phyloP scores from a whole-genome alignment of 2,329 filamentous ascomycete genomes.

The Talaromyces pinophilus region DNA sequence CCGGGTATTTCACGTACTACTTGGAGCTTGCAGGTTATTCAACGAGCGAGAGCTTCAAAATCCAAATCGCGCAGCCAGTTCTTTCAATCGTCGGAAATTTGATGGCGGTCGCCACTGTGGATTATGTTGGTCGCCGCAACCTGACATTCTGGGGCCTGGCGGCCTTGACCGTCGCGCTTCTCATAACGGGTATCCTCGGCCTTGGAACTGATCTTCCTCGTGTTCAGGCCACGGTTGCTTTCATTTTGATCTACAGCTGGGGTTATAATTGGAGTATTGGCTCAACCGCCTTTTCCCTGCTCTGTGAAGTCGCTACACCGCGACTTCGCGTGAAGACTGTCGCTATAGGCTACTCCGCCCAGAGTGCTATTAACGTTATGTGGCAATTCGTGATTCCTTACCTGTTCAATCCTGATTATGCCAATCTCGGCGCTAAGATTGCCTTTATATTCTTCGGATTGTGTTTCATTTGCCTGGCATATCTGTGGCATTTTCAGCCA shows the following conservation, averaged over 20 bases:
- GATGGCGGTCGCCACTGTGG: constrained; percentile 24
- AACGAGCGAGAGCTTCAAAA: constrained; percentile 37
- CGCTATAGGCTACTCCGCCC: constrained; percentile 39
- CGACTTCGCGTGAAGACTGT: constrained; percentile 46
- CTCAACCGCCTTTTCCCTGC: constrained; percentile 43
- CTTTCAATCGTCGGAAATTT: constrained; percentile 45
- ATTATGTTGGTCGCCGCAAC: constrained; percentile 31
- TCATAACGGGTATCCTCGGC: constrained; percentile 37
- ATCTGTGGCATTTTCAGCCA: background rate
- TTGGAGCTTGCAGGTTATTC: constrained; percentile 45
- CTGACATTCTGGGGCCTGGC: constrained; percentile 41
- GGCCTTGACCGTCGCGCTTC: constrained; percentile 34
- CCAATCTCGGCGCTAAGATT: constrained; percentile 45
- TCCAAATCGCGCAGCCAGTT: constrained; percentile 46
- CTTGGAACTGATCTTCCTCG: background rate
- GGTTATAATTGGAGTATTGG: constrained; percentile 36
- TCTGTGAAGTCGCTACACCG: constrained; percentile 40
- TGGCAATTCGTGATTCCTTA: constrained; percentile 44
- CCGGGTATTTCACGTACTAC: constrained; percentile 48
- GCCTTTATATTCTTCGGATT: constrained; percentile 45
- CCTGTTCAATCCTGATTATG: constrained; percentile 42
- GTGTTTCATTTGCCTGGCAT: background rate
- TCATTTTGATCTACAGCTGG: constrained; percentile 4
- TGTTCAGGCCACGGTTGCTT: background rate
- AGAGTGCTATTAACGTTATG: constrained; percentile 36